These are phyloP conservation scores for Chenopodium quinoa DNA, from an alignment of 148 eudicot genomes.

Conservation along the genomic window DNA sequence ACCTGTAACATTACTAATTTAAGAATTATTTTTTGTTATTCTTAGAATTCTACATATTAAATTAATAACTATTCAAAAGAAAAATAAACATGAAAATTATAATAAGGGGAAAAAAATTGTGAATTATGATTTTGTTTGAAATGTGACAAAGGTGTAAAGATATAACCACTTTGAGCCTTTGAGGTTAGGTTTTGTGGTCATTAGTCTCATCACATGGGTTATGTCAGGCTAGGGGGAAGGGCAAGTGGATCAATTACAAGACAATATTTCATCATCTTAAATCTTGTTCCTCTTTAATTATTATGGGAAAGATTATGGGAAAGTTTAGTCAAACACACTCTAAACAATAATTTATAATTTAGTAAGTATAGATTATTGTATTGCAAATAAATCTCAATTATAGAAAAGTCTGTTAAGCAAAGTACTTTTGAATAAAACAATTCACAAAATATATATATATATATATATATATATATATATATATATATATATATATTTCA, in stretches of 20 bases:
- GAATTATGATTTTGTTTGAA: no score
- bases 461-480: no score
- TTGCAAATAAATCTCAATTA: background rate
- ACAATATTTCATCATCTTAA: conserved; percentile 1
- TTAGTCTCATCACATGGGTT: background rate
- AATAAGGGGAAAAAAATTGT: background rate
- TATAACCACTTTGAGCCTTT: background rate
- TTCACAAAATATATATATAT: no score
- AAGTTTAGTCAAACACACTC: background rate
- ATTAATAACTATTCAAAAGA: background rate
- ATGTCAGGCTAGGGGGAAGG: background rate
- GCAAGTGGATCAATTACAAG: background rate
- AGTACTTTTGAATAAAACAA: no score
- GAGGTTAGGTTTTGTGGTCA: background rate
- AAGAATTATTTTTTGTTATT: background rate
- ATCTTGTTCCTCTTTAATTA: background rate
- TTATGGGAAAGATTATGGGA: background rate
- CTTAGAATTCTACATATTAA: background rate
- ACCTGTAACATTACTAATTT: no score
- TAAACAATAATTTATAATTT: background rate
- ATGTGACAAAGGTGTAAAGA: background rate
- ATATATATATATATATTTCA: no score
- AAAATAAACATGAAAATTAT: background rate
- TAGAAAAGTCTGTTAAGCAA: background rate
- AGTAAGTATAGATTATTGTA: background rate